phyloP scores from a whole-genome alignment of 2,329 filamentous ascomycete genomes.

The Penicillium freii region DNA sequence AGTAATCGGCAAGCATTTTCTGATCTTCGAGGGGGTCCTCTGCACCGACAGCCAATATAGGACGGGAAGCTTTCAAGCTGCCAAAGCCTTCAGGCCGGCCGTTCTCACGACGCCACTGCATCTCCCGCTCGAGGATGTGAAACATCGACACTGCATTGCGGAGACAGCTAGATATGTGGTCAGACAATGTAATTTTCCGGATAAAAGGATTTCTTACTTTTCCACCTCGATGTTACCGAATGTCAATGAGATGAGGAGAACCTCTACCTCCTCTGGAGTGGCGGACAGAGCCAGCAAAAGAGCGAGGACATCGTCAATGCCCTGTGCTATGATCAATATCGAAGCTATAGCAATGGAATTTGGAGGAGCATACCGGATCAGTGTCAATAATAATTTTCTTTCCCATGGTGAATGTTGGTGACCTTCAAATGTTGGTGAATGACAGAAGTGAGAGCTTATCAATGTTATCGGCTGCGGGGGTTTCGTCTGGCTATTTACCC shows the following conservation, averaged over 20 bases:
- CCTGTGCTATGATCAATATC: conserved; percentile 38
- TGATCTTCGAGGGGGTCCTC: conserved; percentile 83
- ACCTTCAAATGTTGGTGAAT: background rate
- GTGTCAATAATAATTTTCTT: conserved; percentile 92
- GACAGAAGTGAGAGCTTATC: conserved; percentile 12
- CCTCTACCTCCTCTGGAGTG: conserved; percentile 77
- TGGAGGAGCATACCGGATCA: conserved; percentile 65
- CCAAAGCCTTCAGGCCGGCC: conserved; percentile 70
- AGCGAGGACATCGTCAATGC: conserved; percentile 88
- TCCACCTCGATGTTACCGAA: conserved; percentile 91
- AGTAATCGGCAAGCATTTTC: conserved; percentile 76
- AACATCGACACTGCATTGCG: conserved; percentile 88
- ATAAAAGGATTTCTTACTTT: conserved; percentile 52
- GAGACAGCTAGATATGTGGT: conserved; percentile 61
- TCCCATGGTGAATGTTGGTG: conserved; percentile 51
- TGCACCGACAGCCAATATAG: conserved; percentile 81
- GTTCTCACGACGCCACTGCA: conserved; percentile 72
- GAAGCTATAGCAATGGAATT: background rate
- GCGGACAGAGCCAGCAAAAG: conserved; percentile 83
- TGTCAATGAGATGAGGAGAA: conserved; percentile 81
- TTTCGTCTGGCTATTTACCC: background rate
- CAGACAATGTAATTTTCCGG: background rate
- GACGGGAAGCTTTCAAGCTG: conserved; percentile 68
- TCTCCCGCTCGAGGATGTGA: conserved; percentile 85
- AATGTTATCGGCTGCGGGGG: conserved; percentile 11